Percentiles rank a stretch among this genome's conserved stretches.
phyloP scores from a whole-genome alignment of 768 basidiomycete species.

The Tricholomella constricta region DNA sequence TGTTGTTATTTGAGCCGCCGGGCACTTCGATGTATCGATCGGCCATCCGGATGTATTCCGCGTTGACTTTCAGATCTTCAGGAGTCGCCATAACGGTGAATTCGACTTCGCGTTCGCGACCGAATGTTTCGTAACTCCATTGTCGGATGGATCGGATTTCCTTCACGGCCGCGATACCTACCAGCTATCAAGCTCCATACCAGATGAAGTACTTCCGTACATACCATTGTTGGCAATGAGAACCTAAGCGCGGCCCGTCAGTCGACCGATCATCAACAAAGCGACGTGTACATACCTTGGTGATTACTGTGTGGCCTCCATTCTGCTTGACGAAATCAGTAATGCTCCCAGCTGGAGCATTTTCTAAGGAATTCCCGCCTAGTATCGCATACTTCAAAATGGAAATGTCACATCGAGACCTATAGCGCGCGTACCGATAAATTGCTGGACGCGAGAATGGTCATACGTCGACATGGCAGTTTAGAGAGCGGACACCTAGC shows the following conservation, averaged over 20 bases:
- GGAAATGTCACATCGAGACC: slow-evolving; percentile 13
- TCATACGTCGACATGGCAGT: slow-evolving; percentile 52
- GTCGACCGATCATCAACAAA: slow-evolving; percentile 7
- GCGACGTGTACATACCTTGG: slow-evolving; percentile 67
- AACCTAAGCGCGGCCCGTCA: slow-evolving; percentile 53
- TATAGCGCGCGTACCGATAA: slow-evolving; percentile 42
- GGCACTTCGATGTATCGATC: slow-evolving; percentile 99
- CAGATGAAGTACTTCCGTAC: slow-evolving; percentile 11
- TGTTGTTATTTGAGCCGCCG: slow-evolving; percentile 98
- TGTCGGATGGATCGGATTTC: slow-evolving; percentile 98
- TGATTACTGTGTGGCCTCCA: slow-evolving; percentile 98
- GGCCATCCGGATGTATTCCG: slow-evolving; percentile 99
- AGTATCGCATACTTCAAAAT: slow-evolving; percentile 17
- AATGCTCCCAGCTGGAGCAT: slow-evolving; percentile 75
- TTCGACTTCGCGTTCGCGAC: slow-evolving; percentile 92
- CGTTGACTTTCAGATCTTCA: slow-evolving; percentile 97
- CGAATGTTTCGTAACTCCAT: slow-evolving; percentile 99
- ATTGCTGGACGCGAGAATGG: slow-evolving; percentile 57
- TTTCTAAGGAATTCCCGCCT: slow-evolving; percentile 94
- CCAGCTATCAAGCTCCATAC: slow-evolving; percentile 17
- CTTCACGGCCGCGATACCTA: slow-evolving; percentile 98
- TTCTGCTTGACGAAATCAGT: slow-evolving; percentile 88
- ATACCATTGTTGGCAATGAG: slow-evolving; percentile 98
- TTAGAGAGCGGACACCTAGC: slow-evolving; percentile 16
- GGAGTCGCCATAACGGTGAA: slow-evolving; percentile 99